Evolutionary conservation across 2,329 filamentous ascomycete genomes (phyloP), one percentile per base, ranked within the genome.

Genomic region (Cercospora canescens): DNA sequence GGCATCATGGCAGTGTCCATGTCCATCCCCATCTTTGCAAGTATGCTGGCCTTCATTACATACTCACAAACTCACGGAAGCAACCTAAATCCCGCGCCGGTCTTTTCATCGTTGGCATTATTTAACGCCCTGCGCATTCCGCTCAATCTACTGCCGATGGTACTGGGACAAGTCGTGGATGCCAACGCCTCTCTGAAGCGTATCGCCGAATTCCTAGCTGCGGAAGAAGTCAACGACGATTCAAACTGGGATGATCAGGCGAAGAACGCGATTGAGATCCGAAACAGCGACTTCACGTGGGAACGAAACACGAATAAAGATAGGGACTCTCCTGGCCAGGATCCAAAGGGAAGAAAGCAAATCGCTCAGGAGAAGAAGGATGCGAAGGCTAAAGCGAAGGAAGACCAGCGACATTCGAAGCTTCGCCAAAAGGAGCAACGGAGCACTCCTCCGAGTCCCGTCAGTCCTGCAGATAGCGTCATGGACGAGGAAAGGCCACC

Each of bases 41-140:
- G 94, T 1, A 97, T 98, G 93, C 79, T 98, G 45, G 88, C 94
- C 0, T 98, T 98, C 78, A 94, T 98, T 79, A 94, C 92, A 0
- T 89, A 86, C 71, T 85, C 85, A 1, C 78, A 87, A n/a, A 82
- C 86, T 1, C 83, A 90, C 65, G 89, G 54, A 14, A 45, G 35
- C 8, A 93, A 71, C 78, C 85, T 98, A 18, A 83, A 87, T 1
- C 89, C 95, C 0, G 92, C 93, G 0, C 84, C 89, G 26, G 86
- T 98, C 37, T 98, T 99, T 81, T 97, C 94, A 0, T 98, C 94
- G 0, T 84, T 98, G 14, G 94, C 94, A 0, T 81, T 98, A 7
- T 99, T 98, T 85, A 98, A 98, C 78, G 89, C 91, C 5, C 85
- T 99, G 50, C 89, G 95, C 48, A 87, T 97, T 78, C 95, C 95